A percentile compares a stretch with the other conserved stretches of the same genome.
Conservation (phyloP, 2,329 filamentous ascomycete species). For the Samsoniella hepiali region DNA sequence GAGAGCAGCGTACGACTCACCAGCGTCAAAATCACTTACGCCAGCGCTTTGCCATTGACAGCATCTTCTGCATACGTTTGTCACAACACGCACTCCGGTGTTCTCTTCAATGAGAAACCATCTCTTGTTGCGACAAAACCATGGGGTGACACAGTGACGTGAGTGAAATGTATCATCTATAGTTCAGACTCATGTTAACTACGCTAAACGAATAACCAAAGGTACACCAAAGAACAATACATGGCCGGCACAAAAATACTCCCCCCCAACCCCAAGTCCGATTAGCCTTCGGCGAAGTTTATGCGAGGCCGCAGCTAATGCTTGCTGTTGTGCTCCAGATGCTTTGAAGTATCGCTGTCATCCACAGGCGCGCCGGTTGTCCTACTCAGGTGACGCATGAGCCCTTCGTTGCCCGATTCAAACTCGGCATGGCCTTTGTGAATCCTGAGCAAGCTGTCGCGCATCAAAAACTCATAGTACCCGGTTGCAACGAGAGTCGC, state of each 20-base stretch:
- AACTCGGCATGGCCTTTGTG: slow-evolving; percentile 42
- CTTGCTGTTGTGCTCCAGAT: background rate
- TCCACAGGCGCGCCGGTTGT: background rate
- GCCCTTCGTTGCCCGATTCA: slow-evolving; percentile 22
- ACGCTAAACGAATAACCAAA: background rate
- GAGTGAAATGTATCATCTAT: too few relatives aligned
- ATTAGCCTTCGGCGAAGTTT: background rate
- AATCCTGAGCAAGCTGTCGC: slow-evolving; percentile 51
- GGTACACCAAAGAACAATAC: background rate
- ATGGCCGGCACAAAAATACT: background rate
- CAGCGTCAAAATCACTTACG: too few relatives aligned
- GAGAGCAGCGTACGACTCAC: too few relatives aligned
- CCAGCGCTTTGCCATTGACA: too few relatives aligned
- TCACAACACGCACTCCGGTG: too few relatives aligned
- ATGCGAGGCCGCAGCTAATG: background rate
- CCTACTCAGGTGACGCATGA: slow-evolving; percentile 22
- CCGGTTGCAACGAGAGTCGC: slow-evolving; percentile 53
- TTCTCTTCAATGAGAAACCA: too few relatives aligned
- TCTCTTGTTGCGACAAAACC: too few relatives aligned
- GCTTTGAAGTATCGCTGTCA: slow-evolving; percentile 2
- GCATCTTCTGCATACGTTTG: too few relatives aligned
- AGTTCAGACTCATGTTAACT: too few relatives aligned
- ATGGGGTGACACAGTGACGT: too few relatives aligned
- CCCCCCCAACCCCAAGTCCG: background rate
- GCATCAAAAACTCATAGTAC: slow-evolving; percentile 53